Conservation (phyloP, 371 early-diverging fungal genomes). For the Mycotypha africana region DNA sequence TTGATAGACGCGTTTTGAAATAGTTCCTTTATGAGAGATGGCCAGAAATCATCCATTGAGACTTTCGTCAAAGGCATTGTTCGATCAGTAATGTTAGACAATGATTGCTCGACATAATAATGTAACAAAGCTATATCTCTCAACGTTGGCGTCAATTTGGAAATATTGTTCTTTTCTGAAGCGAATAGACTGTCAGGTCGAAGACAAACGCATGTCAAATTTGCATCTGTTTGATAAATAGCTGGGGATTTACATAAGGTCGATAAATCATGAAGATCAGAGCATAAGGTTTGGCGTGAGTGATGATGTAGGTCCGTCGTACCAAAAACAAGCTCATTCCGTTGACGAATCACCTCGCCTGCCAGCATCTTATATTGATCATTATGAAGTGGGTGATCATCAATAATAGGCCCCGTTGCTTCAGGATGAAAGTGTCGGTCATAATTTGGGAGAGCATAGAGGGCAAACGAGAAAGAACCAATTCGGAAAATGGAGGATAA, state of each 20-base stretch:
- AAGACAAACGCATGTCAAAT: constrained; percentile 20
- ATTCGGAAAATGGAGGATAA: constrained; percentile 34
- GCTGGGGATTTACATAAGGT: constrained; percentile 3
- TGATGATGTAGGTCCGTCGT: no score
- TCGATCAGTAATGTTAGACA: constrained; percentile 43
- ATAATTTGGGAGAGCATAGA: constrained; percentile 39
- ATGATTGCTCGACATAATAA: constrained; percentile 48
- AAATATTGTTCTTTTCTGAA: constrained; percentile 18
- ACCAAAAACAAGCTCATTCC: no score
- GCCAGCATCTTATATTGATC: neutral
- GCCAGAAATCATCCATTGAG: constrained; percentile 36
- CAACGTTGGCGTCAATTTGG: constrained; percentile 14
- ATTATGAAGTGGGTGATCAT: constrained; percentile 3
- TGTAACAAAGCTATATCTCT: constrained; percentile 48
- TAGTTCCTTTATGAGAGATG: constrained; percentile 12
- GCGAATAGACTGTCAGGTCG: constrained; percentile 24
- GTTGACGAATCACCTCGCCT: neutral
- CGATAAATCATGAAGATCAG: no score
- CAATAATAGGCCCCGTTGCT: neutral
- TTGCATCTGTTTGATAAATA: constrained; percentile 17
- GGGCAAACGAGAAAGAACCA: constrained; percentile 31
- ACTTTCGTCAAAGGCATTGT: constrained; percentile 40
- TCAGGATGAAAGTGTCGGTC: constrained; percentile 12
- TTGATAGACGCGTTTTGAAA: constrained; percentile 11
- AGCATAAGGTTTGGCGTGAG: no score